Percentiles rank a stretch among this genome's conserved stretches.
Evolutionary conservation across 345 rosid genomes (phyloP).

Genomic region (Populus davidiana): DNA sequence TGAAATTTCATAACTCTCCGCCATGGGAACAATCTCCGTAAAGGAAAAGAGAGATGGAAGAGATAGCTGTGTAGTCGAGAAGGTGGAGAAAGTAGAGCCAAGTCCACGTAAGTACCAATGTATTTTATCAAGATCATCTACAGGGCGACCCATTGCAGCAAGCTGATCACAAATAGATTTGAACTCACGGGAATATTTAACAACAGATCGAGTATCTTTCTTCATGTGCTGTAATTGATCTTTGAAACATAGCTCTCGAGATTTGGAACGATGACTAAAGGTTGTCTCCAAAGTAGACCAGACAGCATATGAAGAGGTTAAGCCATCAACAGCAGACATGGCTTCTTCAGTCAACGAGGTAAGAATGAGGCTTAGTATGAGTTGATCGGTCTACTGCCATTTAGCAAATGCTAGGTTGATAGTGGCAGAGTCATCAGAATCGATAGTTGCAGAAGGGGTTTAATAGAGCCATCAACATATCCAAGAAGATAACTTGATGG

Average conservation of each 20-base stretch:
- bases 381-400: neutral
- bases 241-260: neutral
- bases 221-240: neutral
- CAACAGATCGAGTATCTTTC: neutral
- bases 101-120: neutral
- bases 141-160: neutral
- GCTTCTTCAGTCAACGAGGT: neutral
- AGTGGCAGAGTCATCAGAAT: neutral
- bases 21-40: slow-evolving; percentile 2
- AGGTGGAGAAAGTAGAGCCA: neutral
- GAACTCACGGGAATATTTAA: neutral
- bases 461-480: too few species aligned
- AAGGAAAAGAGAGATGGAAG: too few species aligned
- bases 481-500: neutral
- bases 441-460: too few species aligned
- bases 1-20: slow-evolving; percentile 1
- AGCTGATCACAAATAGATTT: neutral
- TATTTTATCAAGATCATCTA: neutral
- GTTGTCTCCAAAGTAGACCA: neutral
- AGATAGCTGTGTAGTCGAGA: neutral
- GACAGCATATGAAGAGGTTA: neutral
- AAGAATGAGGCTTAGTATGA: neutral
- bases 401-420: neutral
- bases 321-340: neutral
- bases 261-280: neutral